Evolutionary conservation across 2,329 filamentous ascomycete genomes (phyloP).

Genomic region (Fusarium sp.): DNA sequence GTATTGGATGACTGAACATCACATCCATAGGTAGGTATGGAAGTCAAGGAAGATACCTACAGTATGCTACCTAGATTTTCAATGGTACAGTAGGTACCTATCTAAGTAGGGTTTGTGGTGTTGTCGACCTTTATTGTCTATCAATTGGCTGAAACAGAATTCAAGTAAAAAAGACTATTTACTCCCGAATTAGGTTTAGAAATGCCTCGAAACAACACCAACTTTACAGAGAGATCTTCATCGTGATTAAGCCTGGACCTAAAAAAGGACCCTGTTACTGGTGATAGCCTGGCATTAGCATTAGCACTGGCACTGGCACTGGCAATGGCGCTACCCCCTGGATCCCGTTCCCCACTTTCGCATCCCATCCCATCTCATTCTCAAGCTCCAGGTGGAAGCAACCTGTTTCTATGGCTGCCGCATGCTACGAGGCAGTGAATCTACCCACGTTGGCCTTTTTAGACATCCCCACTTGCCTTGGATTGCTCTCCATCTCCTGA

Average conservation of each 20-base stretch:
- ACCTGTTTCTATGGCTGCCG: conserved; percentile 29
- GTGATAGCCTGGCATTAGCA: not conserved
- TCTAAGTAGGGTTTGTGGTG: not conserved
- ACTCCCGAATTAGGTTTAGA: conserved; percentile 9
- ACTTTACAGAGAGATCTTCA: conserved; percentile 30
- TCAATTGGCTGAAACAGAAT: not conserved
- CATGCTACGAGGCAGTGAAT: conserved; percentile 12
- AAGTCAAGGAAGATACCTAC: not conserved
- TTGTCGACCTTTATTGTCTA: not conserved
- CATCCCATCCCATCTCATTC: conserved; percentile 11
- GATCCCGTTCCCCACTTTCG: conserved; percentile 29
- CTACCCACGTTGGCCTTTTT: conserved; percentile 49
- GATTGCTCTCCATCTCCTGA: conserved; percentile 39
- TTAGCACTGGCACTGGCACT: not conserved
- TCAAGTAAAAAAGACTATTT: not conserved
- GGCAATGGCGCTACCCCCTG: conserved; percentile 14
- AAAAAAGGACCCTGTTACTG: conserved; percentile 18
- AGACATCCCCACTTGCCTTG: conserved; percentile 41
- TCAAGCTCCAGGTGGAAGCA: conserved; percentile 17
- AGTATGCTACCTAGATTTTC: not conserved
- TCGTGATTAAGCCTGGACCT: conserved; percentile 14
- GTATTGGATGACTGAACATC: not conserved
- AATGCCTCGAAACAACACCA: not conserved
- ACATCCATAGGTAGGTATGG: no score
- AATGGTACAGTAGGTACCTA: not conserved